Conservation (phyloP, 495 filamentous ascomycete species). For the Annulohypoxylon maeteangense region DNA sequence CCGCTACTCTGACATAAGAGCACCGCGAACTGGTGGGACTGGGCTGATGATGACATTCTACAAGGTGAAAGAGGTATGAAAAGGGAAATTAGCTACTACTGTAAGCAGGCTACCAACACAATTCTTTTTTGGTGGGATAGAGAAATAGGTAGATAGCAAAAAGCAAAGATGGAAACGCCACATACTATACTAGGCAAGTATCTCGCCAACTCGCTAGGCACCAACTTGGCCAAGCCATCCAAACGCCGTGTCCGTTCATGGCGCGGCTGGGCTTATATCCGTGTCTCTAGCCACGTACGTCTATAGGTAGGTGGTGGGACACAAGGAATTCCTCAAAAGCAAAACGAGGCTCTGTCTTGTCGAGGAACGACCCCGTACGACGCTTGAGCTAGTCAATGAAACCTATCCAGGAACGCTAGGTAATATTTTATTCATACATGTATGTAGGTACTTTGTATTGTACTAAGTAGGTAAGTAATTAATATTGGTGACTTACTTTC, state of each 20-base stretch:
- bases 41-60: background rate
- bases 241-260: slow-evolving; percentile 4
- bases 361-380: background rate
- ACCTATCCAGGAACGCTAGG: background rate
- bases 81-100: slow-evolving; percentile 16
- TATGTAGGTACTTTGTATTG: background rate
- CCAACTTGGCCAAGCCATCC: background rate
- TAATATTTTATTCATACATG: background rate
- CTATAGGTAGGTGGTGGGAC: background rate
- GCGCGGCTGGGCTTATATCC: slow-evolving; percentile 3
- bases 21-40: slow-evolving; percentile 14
- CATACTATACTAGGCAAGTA: background rate
- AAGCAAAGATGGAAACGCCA: slow-evolving; percentile 3
- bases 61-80: background rate
- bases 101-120: slow-evolving; percentile 1
- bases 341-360: background rate
- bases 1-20: slow-evolving; percentile 45
- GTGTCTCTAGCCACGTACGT: background rate
- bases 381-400: background rate
- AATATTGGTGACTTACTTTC: slow-evolving; percentile 14
- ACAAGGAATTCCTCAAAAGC: background rate
- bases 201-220: background rate
- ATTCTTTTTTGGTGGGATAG: background rate
- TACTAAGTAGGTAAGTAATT: background rate
- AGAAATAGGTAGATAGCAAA: background rate